A percentile compares a stretch with the other conserved stretches of the same genome.
Conservation (phyloP, 2,329 filamentous ascomycete genomes). For the Venturia asperata region DNA sequence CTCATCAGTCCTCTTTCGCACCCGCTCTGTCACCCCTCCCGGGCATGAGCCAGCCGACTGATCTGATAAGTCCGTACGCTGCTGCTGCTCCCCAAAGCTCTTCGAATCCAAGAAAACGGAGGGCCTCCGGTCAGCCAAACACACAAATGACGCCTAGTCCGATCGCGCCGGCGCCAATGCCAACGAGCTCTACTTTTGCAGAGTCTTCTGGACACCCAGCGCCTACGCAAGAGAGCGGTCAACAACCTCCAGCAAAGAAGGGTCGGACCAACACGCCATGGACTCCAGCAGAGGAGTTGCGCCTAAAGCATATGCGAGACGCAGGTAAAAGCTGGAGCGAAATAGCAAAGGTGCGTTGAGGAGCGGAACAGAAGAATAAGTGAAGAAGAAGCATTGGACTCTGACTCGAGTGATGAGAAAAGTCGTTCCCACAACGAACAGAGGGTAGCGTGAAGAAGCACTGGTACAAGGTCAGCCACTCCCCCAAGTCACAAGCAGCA, state of each 20-base stretch:
- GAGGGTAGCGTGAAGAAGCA: constrained; percentile 99
- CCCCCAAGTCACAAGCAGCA: neutral
- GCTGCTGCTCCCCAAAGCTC: constrained; percentile 8
- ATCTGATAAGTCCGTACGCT: neutral
- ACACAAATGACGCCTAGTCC: constrained; percentile 16
- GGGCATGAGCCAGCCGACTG: constrained; percentile 11
- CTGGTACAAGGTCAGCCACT: constrained; percentile 77
- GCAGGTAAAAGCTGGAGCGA: constrained; percentile 93
- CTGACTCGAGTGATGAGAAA: constrained; percentile 7
- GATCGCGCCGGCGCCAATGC: constrained; percentile 25
- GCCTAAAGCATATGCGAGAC: constrained; percentile 90
- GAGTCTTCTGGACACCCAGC: constrained; percentile 18
- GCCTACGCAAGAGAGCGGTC: neutral
- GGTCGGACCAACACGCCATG: constrained; percentile 97
- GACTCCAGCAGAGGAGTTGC: constrained; percentile 88
- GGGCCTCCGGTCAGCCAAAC: constrained; percentile 28
- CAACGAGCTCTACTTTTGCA: neutral
- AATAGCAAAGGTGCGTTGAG: constrained; percentile 74
- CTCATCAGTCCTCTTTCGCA: constrained; percentile 5
- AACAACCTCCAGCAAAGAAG: constrained; percentile 62
- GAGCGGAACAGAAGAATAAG: neutral
- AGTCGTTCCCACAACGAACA: constrained; percentile 88
- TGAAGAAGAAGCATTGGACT: constrained; percentile 1
- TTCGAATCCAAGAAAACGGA: constrained; percentile 32
- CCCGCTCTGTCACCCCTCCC: neutral